These are phyloP conservation scores for Aphanoascus verrucosus DNA, from an alignment of 2,329 filamentous ascomycete genomes.

Conservation along the genomic window DNA sequence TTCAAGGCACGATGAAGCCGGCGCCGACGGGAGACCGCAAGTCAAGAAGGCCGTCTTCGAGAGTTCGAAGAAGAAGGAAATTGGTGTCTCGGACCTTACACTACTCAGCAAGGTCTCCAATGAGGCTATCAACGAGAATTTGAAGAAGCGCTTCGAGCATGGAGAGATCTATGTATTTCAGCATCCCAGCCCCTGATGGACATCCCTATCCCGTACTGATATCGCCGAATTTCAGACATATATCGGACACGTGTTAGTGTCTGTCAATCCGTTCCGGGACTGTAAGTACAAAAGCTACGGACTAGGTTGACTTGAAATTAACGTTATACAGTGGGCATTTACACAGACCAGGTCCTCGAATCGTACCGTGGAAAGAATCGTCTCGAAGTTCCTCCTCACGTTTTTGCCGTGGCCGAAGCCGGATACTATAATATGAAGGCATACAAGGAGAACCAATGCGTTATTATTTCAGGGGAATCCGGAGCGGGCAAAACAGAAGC, in stretches of 20 bases:
- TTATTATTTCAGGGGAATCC: constrained; percentile 97
- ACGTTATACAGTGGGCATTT: constrained; percentile 65
- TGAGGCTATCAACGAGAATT: constrained; percentile 96
- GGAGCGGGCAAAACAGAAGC: constrained; percentile 98
- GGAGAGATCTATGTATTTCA: constrained; percentile 76
- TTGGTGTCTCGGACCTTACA: constrained; percentile 94
- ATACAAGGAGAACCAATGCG: constrained; percentile 97
- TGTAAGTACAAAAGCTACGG: constrained; percentile 37
- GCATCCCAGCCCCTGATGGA: not conserved
- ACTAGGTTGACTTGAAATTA: constrained; percentile 22
- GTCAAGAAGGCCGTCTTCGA: constrained; percentile 96
- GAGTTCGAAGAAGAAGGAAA: constrained; percentile 96
- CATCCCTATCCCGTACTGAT: not conserved
- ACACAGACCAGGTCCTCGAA: constrained; percentile 85
- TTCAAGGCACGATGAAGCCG: constrained; percentile 34
- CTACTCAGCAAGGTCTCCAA: constrained; percentile 98
- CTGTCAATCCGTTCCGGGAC: constrained; percentile 95
- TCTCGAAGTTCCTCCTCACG: constrained; percentile 83
- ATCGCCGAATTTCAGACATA: constrained; percentile 54
- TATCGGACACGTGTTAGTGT: constrained; percentile 98
- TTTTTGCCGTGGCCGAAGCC: constrained; percentile 93
- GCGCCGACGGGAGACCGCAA: constrained; percentile 48
- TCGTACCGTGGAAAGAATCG: constrained; percentile 96
- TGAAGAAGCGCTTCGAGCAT: constrained; percentile 97
- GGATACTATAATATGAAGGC: constrained; percentile 99